Evolutionary conservation across 1,284 basidiomycete genomes (phyloP).

Genomic region (Melampsora americana): DNA sequence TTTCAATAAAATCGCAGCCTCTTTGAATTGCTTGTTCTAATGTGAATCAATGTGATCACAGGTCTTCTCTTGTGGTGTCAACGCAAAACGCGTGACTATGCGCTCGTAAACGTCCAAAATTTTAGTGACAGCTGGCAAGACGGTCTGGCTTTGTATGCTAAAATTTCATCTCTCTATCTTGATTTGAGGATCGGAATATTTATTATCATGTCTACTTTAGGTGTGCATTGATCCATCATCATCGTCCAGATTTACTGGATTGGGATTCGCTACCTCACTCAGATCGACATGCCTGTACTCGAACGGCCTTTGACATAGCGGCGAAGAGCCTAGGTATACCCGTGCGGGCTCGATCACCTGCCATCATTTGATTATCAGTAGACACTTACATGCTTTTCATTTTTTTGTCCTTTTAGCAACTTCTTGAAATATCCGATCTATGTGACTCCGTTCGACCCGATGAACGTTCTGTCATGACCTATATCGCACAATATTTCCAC

Average conservation of each 20-base stretch:
- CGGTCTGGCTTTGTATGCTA: conserved; percentile 81
- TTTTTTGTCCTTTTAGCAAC: conserved; percentile 62
- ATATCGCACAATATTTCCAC: conserved; percentile 93
- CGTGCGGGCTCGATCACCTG: conserved; percentile 59
- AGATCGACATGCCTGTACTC: conserved; percentile 75
- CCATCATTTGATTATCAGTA: background rate
- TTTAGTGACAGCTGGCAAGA: conserved; percentile 90
- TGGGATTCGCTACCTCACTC: conserved; percentile 73
- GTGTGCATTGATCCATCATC: conserved; percentile 92
- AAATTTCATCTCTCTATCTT: background rate
- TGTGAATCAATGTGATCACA: background rate
- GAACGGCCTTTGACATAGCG: conserved; percentile 78
- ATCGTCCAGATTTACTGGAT: conserved; percentile 89
- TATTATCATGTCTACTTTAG: conserved; percentile 57
- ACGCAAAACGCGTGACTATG: conserved; percentile 85
- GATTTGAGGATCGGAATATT: conserved; percentile 1
- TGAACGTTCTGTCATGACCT: conserved; percentile 93
- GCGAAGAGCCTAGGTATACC: conserved; percentile 82
- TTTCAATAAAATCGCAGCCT: background rate
- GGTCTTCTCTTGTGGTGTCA: conserved; percentile 93
- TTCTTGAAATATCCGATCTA: conserved; percentile 94
- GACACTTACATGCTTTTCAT: conserved; percentile 29
- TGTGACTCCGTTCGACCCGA: conserved; percentile 83
- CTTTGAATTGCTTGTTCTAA: background rate
- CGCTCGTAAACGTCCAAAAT: conserved; percentile 86